A percentile compares a stretch with the other conserved stretches of the same genome.
These are phyloP conservation scores for Pichia inconspicua DNA, from an alignment of 1,139 yeast genomes.

Conservation along the genomic window DNA sequence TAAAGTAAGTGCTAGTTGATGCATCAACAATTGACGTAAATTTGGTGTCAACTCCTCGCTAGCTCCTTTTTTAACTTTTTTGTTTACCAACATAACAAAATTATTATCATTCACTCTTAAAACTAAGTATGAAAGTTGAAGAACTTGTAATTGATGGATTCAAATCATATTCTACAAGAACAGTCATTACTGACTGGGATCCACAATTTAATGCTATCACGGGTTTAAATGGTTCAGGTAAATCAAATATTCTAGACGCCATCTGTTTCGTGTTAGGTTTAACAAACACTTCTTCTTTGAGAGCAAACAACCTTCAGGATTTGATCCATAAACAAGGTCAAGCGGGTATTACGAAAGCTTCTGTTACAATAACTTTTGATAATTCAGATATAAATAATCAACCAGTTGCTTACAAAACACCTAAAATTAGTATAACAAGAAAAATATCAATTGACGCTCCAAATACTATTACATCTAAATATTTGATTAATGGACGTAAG, in stretches of 20 bases:
- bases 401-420: slow-evolving; percentile 81
- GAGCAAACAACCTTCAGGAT: slow-evolving; percentile 91
- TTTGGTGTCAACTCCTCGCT: not conserved
- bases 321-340: slow-evolving; percentile 94
- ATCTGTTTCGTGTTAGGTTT: slow-evolving; percentile 98
- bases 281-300: slow-evolving; percentile 84
- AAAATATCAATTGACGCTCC: slow-evolving; percentile 85
- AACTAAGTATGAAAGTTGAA: slow-evolving; percentile 68
- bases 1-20: not conserved
- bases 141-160: slow-evolving; percentile 96
- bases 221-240: slow-evolving; percentile 95
- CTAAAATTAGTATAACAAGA: slow-evolving; percentile 84
- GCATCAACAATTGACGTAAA: not conserved
- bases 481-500: slow-evolving; percentile 89
- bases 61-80: not conserved
- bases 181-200: slow-evolving; percentile 94
- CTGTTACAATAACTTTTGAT: slow-evolving; percentile 92
- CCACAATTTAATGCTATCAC: slow-evolving; percentile 95
- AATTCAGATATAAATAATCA: slow-evolving; percentile 67
- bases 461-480: slow-evolving; percentile 36
- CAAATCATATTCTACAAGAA: slow-evolving; percentile 95
- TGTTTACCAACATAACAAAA: not conserved
- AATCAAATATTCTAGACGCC: slow-evolving; percentile 90
- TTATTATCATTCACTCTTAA: not conserved
- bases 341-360: slow-evolving; percentile 95